A percentile compares a stretch with the other conserved stretches of the same genome.
phyloP scores from a whole-genome alignment of 1,284 basidiomycete species.

The Athelia psychrophila region DNA sequence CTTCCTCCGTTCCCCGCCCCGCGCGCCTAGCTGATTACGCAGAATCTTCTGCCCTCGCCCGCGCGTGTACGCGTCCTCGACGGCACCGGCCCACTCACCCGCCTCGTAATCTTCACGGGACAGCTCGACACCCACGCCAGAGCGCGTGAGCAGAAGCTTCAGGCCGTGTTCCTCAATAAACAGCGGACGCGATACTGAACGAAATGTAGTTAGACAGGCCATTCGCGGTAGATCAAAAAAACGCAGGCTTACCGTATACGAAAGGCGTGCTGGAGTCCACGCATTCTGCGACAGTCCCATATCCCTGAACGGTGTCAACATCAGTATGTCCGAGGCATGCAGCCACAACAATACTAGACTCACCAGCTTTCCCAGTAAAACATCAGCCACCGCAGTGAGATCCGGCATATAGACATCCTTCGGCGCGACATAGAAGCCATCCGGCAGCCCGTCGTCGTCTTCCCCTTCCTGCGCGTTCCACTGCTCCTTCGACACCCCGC shows the following conservation, averaged over 20 bases:
- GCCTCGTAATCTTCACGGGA: conserved; percentile 59
- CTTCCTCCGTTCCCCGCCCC: conserved; percentile 27
- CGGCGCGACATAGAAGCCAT: conserved; percentile 73
- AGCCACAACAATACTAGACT: conserved; percentile 16
- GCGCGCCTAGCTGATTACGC: conserved; percentile 34
- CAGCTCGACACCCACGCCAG: conserved; percentile 66
- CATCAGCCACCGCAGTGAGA: conserved; percentile 69
- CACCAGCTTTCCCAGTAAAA: conserved; percentile 75
- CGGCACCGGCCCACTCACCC: conserved; percentile 62
- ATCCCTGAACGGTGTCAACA: conserved; percentile 50
- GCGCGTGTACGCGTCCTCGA: conserved; percentile 51
- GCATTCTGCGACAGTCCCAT: conserved; percentile 72
- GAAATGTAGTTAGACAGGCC: conserved; percentile 3
- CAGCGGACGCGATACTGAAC: conserved; percentile 65
- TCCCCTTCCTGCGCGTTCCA: conserved; percentile 38
- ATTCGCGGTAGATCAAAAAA: conserved; percentile 1
- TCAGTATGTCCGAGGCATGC: conserved; percentile 1
- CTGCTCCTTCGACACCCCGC: conserved; percentile 65
- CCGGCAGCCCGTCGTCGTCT: conserved; percentile 50
- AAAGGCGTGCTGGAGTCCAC: conserved; percentile 72
- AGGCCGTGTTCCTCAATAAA: conserved; percentile 81
- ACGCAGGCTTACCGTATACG: conserved; percentile 50
- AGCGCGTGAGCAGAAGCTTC: conserved; percentile 53
- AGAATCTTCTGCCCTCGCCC: conserved; percentile 37
- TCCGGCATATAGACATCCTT: conserved; percentile 79